Conservation (phyloP, 192 early-diverging fungal genomes). For the Backusella luteola region DNA sequence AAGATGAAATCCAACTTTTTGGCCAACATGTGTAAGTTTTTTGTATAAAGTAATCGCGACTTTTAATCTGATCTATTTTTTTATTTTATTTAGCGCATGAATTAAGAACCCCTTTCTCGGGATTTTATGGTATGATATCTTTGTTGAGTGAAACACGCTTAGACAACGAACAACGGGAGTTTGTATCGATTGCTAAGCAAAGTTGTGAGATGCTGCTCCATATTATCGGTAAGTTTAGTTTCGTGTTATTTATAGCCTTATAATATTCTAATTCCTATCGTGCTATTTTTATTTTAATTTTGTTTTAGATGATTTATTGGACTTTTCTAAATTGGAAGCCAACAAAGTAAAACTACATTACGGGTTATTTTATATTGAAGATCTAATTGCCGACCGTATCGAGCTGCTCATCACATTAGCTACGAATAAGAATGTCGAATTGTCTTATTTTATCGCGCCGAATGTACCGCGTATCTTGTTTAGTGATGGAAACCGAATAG, state of each 20-base stretch:
- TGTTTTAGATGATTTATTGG: constrained; percentile 40
- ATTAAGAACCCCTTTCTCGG: constrained; percentile 42
- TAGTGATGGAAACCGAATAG: constrained; percentile 63
- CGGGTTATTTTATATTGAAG: constrained; percentile 41
- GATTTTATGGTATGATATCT: constrained; percentile 47
- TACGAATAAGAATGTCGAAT: constrained; percentile 55
- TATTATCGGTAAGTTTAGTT: constrained; percentile 36
- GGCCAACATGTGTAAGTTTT: constrained; percentile 46
- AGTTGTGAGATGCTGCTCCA: constrained; percentile 51
- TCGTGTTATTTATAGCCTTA: background rate
- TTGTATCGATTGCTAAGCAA: constrained; percentile 49
- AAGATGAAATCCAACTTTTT: constrained; percentile 47
- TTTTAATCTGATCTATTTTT: background rate
- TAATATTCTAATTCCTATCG: background rate
- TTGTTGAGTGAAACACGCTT: constrained; percentile 42
- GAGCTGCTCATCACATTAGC: constrained; percentile 63
- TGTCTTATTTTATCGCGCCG: constrained; percentile 56
- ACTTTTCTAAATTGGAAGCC: constrained; percentile 50
- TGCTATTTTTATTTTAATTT: constrained; percentile 7
- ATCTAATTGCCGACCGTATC: constrained; percentile 43
- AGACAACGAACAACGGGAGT: constrained; percentile 47
- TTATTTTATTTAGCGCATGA: constrained; percentile 21
- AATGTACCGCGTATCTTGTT: constrained; percentile 54
- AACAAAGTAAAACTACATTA: constrained; percentile 44
- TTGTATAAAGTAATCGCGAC: background rate